Percentiles rank a stretch among this genome's conserved stretches.
Evolutionary conservation across 208 protist genomes (phyloP).

Genomic region (Crithidia brevicula): DNA sequence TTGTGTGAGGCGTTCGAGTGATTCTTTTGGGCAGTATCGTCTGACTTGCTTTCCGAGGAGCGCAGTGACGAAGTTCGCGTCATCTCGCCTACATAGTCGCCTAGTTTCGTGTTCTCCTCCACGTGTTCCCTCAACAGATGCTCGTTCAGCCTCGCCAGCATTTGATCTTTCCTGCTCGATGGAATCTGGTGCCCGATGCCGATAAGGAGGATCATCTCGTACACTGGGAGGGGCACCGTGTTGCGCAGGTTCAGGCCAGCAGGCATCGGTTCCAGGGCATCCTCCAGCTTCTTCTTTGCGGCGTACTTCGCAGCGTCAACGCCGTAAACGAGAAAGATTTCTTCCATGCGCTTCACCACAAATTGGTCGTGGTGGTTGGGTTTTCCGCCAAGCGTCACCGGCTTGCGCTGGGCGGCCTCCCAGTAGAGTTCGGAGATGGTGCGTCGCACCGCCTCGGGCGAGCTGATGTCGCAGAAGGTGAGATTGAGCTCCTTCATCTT

Average conservation of each 20-base stretch:
- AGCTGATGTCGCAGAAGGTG: slow-evolving; percentile 21
- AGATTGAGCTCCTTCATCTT: slow-evolving; percentile 2
- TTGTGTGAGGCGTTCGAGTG: neutral
- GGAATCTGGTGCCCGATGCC: slow-evolving; percentile 50
- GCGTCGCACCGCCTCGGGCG: neutral
- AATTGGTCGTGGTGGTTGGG: slow-evolving; percentile 55
- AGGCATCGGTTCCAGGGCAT: slow-evolving; percentile 29
- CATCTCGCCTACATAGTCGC: slow-evolving; percentile 14
- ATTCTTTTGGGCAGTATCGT: neutral
- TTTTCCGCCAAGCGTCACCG: slow-evolving; percentile 50
- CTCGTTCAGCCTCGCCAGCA: slow-evolving; percentile 32
- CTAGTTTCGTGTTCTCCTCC: slow-evolving; percentile 9
- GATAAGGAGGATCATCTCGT: slow-evolving; percentile 54
- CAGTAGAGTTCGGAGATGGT: slow-evolving; percentile 48
- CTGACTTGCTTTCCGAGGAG: neutral
- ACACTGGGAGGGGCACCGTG: slow-evolving; percentile 39
- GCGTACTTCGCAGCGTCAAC: slow-evolving; percentile 39
- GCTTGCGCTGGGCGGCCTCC: slow-evolving; percentile 59
- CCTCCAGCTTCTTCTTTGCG: slow-evolving; percentile 37
- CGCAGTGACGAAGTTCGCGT: slow-evolving; percentile 4
- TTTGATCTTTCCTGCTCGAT: slow-evolving; percentile 11
- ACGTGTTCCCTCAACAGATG: slow-evolving; percentile 13
- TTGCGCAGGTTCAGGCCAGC: slow-evolving; percentile 42
- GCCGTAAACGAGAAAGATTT: slow-evolving; percentile 41
- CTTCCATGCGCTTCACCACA: slow-evolving; percentile 45